phyloP scores from a whole-genome alignment of 2,329 filamentous ascomycete genomes.

The Elsinoe batatas region DNA sequence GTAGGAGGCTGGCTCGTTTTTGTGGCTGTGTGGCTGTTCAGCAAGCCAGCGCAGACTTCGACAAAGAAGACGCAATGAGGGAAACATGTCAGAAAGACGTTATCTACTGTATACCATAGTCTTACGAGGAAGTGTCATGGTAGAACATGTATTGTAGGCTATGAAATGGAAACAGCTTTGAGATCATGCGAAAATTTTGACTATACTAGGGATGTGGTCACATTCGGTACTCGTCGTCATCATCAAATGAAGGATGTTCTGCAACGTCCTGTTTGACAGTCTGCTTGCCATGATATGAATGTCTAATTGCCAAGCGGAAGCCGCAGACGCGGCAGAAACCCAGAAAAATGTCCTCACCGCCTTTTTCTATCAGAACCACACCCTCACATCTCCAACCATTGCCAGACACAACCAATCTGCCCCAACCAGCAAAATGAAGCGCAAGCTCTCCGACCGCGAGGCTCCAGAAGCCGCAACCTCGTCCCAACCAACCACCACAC shows the following conservation, averaged over 20 bases:
- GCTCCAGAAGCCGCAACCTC: slow-evolving; percentile 29
- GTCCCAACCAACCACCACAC: slow-evolving; percentile 13
- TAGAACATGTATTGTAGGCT: slow-evolving; percentile 7
- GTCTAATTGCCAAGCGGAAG: neutral
- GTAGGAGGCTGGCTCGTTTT: slow-evolving; percentile 77
- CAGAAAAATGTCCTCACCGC: slow-evolving; percentile 11
- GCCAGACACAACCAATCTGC: neutral
- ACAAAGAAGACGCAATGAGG: slow-evolving; percentile 32
- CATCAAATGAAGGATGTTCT: too few species aligned
- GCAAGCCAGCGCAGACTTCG: slow-evolving; percentile 42
- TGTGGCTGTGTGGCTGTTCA: slow-evolving; percentile 79
- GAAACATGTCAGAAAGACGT: neutral
- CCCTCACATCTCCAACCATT: neutral
- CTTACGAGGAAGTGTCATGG: neutral
- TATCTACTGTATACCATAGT: slow-evolving; percentile 9
- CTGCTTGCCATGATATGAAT: too few species aligned
- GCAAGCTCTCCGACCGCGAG: slow-evolving; percentile 41
- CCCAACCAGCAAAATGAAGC: slow-evolving; percentile 30
- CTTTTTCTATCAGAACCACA: neutral
- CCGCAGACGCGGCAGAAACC: neutral
- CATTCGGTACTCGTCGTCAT: neutral
- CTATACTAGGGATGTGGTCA: too few species aligned
- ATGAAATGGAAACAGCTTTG: neutral
- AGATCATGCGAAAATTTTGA: neutral
- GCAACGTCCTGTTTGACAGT: neutral